Base-by-base conservation (phyloP, 2,329 filamentous ascomycete species). In the Pseudogymnoascus sp. region DNA sequence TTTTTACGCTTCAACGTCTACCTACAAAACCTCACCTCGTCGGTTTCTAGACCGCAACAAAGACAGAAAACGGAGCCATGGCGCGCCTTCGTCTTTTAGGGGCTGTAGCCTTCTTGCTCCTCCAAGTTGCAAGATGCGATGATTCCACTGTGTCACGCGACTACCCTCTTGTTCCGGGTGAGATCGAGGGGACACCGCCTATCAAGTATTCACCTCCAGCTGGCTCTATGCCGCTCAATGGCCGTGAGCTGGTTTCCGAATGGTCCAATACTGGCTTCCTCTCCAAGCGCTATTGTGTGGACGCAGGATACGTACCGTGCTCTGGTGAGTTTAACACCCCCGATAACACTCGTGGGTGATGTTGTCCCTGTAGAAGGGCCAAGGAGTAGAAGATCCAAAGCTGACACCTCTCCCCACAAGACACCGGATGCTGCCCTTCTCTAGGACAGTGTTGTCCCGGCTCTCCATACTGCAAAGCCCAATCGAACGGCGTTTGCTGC, bases 91-190 rank as follows among this genome's bases (percentile, higher is more conserved):
- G 4, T 33, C n/a, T 56, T 18, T 8, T 56, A 7, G n/a, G 25
- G 1, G 23, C n/a, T 33, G 50, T 56, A 7, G 50, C 25, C 25
- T 56, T 56, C 25, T 56, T 56, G 50, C 10, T 56, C 14, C 25
- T 56, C n/a, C 50, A 56, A 33, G n/a, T 56, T 56, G 50, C 28
- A 33, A 16, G n/a, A 56, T 56, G 50, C 50, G 50, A 56, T 10
- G 18, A 56, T 33, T 16, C n/a, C 25, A 14, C n/a, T 31, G 25
- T 53, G 47, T 53, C 47, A n/a, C 47, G 47, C 47, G 47, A 53
- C 1, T 10, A 14, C 6, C 21, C 50, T 18, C 25, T 56, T 33
- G 50, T 18, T 33, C 50, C 50, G 1, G 50, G 50, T 18, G 50
- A 56, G 7, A 16, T 56, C 2, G 25, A 33, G 10, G 28, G 28